Conservation (phyloP, 2,329 filamentous ascomycete genomes). For the Neonectria hederae region DNA sequence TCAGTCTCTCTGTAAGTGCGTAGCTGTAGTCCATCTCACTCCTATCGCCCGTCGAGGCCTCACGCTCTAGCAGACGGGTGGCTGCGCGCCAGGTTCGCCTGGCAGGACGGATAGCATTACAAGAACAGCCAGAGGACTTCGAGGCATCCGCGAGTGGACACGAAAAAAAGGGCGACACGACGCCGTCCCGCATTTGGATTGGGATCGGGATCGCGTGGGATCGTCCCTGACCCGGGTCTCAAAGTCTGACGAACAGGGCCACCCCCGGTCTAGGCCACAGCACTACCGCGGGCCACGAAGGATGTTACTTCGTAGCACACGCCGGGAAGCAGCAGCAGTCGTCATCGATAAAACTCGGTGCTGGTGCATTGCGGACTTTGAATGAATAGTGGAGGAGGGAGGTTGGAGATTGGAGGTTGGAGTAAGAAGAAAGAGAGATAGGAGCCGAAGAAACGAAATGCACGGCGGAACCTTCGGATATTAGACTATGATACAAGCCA, state of each 20-base stretch:
- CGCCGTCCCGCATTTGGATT: conserved; percentile 12
- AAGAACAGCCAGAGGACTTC: conserved; percentile 13
- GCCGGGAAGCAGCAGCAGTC: conserved; percentile 1
- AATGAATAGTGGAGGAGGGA: background rate
- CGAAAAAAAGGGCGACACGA: conserved; percentile 16
- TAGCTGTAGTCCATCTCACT: background rate
- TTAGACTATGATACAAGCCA: background rate
- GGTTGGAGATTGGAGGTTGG: background rate
- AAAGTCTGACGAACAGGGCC: conserved; percentile 10
- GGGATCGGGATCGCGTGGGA: conserved; percentile 21
- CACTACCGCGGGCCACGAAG: background rate
- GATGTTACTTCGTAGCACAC: conserved; percentile 1
- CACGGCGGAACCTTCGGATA: background rate
- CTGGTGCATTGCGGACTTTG: background rate
- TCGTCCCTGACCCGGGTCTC: conserved; percentile 8
- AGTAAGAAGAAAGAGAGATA: background rate
- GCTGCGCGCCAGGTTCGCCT: conserved; percentile 33
- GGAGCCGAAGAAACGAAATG: background rate
- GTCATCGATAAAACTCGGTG: conserved; percentile 9
- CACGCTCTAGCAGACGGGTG: conserved; percentile 31
- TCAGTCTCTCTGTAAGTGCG: background rate
- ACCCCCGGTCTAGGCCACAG: conserved; percentile 3
- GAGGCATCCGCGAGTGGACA: conserved; percentile 1
- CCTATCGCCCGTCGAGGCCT: background rate
- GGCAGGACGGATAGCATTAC: background rate